A percentile compares a stretch with the other conserved stretches of the same genome.
Conservation (phyloP, 225 moss, liverwort and hornwort genomes). For the Sphagnum contortum region DNA sequence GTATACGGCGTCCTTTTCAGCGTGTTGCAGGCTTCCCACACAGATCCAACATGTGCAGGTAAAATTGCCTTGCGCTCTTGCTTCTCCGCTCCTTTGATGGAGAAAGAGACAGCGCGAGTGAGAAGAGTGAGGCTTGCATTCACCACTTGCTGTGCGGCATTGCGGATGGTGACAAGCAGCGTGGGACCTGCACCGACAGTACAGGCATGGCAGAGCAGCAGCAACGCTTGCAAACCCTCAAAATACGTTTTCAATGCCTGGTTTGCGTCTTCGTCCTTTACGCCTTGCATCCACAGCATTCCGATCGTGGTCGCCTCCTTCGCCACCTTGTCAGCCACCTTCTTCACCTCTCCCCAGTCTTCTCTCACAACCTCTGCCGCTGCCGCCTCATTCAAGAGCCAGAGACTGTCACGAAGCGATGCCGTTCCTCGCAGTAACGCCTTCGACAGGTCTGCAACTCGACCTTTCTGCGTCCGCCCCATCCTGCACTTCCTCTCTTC, state of each 20-base stretch:
- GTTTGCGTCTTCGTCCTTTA: conserved; percentile 43
- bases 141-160: conserved; percentile 26
- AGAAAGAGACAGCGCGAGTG: conserved; percentile 40
- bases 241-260: conserved; percentile 40
- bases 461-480: conserved; percentile 55
- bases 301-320: conserved; percentile 42
- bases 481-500: conserved; percentile 7
- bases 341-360: conserved; percentile 46
- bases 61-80: conserved; percentile 40
- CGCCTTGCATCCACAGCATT: conserved; percentile 34
- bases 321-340: conserved; percentile 39
- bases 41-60: conserved; percentile 43
- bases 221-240: conserved; percentile 36
- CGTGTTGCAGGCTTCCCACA: conserved; percentile 47
- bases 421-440: conserved; percentile 28
- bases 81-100: conserved; percentile 34
- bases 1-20: conserved; percentile 42
- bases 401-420: conserved; percentile 27
- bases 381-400: conserved; percentile 28
- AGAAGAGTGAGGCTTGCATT: conserved; percentile 36
- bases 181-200: conserved; percentile 56
- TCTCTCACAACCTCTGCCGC: conserved; percentile 17
- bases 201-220: conserved; percentile 44
- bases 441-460: conserved; percentile 49
- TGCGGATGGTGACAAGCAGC: conserved; percentile 28